phyloP scores from a whole-genome alignment of 225 moss, liverwort and hornwort species.

The Antitrichia curtipendula region DNA sequence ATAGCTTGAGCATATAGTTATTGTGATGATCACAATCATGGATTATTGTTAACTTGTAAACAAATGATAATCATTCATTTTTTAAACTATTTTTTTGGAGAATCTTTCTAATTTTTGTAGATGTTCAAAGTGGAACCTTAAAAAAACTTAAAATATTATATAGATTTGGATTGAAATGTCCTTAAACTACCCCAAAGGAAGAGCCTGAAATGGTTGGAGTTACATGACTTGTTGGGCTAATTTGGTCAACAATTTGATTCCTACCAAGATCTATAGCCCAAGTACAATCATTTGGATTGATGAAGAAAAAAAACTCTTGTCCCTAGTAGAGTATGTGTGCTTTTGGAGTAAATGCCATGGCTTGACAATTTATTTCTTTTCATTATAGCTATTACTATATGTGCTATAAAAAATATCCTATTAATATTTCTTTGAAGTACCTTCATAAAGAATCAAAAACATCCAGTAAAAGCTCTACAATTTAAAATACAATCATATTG shows the following conservation, averaged over 20 bases:
- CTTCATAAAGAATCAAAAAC: not conserved
- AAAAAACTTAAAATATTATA: not conserved
- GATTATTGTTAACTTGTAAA: not conserved
- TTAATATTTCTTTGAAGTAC: not conserved
- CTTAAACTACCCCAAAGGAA: rapidly evolving
- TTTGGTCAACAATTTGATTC: rapidly evolving
- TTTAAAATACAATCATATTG: not conserved
- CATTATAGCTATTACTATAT: not conserved
- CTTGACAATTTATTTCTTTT: rapidly evolving
- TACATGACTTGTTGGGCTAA: rapidly evolving
- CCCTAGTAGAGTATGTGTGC: rapidly evolving
- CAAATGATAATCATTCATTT: not conserved
- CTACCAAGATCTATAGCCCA: not conserved
- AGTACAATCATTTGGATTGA: not conserved
- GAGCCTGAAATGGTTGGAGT: not conserved
- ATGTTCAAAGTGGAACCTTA: not conserved
- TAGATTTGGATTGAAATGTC: not conserved
- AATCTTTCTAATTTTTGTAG: not conserved
- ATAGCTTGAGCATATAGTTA: rapidly evolving
- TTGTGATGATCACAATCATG: not conserved
- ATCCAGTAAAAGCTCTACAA: not conserved
- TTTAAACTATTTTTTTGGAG: not conserved
- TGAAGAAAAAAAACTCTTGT: not conserved
- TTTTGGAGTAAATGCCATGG: not conserved
- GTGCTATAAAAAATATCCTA: not conserved